phyloP scores from a whole-genome alignment of 2,329 filamentous ascomycete species.

The Phialophora chinensis region DNA sequence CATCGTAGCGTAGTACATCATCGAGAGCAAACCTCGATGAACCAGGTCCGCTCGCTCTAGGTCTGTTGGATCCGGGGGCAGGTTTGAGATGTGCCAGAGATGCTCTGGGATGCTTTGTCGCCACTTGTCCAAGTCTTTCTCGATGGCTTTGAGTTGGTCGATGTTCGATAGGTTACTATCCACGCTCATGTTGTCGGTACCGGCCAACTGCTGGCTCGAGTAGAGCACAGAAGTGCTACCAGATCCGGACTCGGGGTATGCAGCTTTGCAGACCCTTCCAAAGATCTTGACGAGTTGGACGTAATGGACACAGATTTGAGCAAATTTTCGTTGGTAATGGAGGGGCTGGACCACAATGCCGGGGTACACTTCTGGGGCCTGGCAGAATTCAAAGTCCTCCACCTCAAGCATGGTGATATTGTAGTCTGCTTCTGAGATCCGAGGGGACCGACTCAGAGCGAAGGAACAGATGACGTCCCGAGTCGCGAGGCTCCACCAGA shows the following conservation, averaged over 20 bases:
- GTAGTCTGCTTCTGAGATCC: too few relatives aligned
- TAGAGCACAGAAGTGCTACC: constrained; percentile 21
- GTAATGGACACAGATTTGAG: constrained; percentile 14
- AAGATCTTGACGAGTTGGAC: constrained; percentile 16
- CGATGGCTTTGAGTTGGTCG: constrained; percentile 6
- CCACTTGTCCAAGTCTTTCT: constrained; percentile 15
- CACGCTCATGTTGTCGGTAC: neutral
- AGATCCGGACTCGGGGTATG: constrained; percentile 16
- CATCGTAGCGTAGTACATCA: too few relatives aligned
- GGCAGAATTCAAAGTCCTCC: too few relatives aligned
- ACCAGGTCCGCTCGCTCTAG: too few relatives aligned
- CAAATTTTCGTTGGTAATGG: constrained; percentile 6
- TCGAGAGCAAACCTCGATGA: too few relatives aligned
- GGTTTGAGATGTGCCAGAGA: constrained; percentile 6
- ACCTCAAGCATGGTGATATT: too few relatives aligned
- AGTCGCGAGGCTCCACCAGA: too few relatives aligned
- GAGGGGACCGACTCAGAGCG: too few relatives aligned
- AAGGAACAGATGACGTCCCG: too few relatives aligned
- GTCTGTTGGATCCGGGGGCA: too few relatives aligned
- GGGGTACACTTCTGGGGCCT: too few relatives aligned
- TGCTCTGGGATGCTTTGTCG: constrained; percentile 10
- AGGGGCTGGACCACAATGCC: neutral
- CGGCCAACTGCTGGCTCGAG: constrained; percentile 18
- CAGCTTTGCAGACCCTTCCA: constrained; percentile 14
- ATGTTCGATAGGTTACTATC: too few relatives aligned